Evolutionary conservation across 208 protist species (phyloP).

Genomic region (Baffinella frigidus): DNA sequence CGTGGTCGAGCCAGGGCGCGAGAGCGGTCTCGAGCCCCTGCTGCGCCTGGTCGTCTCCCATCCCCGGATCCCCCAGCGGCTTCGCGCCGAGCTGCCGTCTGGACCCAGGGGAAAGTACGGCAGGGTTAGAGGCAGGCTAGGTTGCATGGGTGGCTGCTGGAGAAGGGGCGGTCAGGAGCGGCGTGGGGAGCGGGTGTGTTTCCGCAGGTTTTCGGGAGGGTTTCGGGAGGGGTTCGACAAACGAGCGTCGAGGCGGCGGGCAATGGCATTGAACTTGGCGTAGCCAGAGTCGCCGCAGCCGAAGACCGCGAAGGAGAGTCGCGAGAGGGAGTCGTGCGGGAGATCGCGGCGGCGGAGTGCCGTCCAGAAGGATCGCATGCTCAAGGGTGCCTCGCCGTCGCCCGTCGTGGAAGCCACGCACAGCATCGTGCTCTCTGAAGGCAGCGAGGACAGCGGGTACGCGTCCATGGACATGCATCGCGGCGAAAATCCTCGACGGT

Average conservation of each 20-base stretch:
- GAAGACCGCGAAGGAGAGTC: neutral
- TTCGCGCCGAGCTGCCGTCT: neutral
- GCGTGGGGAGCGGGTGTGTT: neutral
- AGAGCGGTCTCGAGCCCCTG: too few species aligned
- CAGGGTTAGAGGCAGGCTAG: neutral
- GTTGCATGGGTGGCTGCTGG: neutral
- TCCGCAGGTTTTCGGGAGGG: neutral
- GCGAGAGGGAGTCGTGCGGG: neutral
- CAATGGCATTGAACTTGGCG: conserved; percentile 21
- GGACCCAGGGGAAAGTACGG: neutral
- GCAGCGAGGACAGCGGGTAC: neutral
- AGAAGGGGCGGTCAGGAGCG: neutral
- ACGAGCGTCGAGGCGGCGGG: neutral
- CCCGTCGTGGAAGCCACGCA: neutral
- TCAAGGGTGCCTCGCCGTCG: conserved; percentile 38
- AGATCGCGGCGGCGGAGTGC: neutral
- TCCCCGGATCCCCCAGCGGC: neutral
- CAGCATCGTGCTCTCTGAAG: neutral
- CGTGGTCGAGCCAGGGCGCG: too few species aligned
- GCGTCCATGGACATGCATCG: conserved; percentile 5
- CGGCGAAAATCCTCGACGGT: neutral
- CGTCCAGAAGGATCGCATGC: neutral
- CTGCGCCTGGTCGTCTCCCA: conserved; percentile 27
- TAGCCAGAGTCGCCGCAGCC: conserved; percentile 34
- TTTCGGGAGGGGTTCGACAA: neutral